Base-by-base conservation (phyloP, 257 asterid genomes). In the Parsonsia alboflavescens region DNA sequence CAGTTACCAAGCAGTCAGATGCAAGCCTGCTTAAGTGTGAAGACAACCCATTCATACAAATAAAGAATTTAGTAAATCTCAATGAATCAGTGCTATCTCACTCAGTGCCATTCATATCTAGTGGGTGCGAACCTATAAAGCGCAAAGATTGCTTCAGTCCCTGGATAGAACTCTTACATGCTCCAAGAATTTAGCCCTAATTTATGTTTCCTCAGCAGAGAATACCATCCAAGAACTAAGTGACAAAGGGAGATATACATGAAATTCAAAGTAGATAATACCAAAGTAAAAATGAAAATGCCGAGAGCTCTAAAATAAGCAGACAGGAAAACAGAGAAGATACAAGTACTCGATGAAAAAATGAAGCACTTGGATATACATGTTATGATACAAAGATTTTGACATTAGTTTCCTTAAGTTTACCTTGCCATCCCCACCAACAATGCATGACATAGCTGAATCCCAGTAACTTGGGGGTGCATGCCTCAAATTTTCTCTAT, bases 361-460 rank as follows among this genome's bases (percentile, higher is more conserved):
- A 22, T 70, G 8, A 74, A 76, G 68, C 72, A 63, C 70, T 83
- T 42, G 80, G 70, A 74, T 58, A 57, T 71, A 80, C 70, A 76
- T 66, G 75, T 77, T 78, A 72, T 71, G 72, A 76, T 78, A 76
- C 84, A 81, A 61, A 49, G 65, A 66, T 77, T 39, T 82, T 61
- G 78, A 75, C 84, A 72, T 78, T 65, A 66, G 74, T 64, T 77
- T 78, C 73, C 87, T 79, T 82, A 82, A 71, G 4, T 81, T 85
- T 88, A 87, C 94, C 96, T 90, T 85, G 80, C 80, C 66, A 70
- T 82, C 84, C 84, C 71, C 83, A 79, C 70, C 77, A 78, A 78
- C 80, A 82, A 83, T 72, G 75, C 30, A 56, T 26, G 80, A 65
- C 67, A 82, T 87, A 90, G 84, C 78, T 71, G 91, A 81, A 73